Base-by-base conservation (phyloP, 176 grass and related monocot species). In the Pontederia crassipes region DNA sequence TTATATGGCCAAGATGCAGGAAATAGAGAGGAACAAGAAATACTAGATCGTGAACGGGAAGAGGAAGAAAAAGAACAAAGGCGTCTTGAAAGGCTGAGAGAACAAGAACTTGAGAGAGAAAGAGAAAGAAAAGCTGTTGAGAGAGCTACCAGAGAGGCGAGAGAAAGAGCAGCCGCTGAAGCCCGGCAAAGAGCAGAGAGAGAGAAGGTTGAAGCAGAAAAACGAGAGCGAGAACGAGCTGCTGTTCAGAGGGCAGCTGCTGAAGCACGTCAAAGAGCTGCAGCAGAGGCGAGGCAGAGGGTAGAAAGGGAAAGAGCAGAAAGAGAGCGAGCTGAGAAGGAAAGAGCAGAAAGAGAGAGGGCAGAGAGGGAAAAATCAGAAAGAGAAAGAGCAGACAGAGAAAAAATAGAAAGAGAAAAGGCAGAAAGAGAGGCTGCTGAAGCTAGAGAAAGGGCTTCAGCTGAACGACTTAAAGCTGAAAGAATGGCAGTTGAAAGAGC, bases 341-440 rank as follows among this genome's bases (percentile, higher is more conserved):
- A 61, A 35, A 61, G 20, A 61, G 58, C 58, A 12, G 58, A 3
- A 14, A 29, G 13, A 8, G 58, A 61, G 32, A 40, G 32, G 32
- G 32, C 32, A 45, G 58, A 26, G 28, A 78, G 66, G 61, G 75
- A 71, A 54, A 78, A 65, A 78, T 57, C 75, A 10, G 46, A 57
- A 45, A 64, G 20, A 47, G 75, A 71, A 40, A 40, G 32, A 40
- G 32, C 32, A 52, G 58, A 65, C 45, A 78, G 3, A 46, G 45
- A 70, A 49, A 78, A 29, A 46, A 54, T 81, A 69, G 84, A 95
- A 79, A 85, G 85, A 72, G 81, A 75, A 58, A 81, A 84, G 59
- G 85, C 85, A 40, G 75, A 80, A 61, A 95, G 78, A 81, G 89
- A 69, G 79, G 83, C 87, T 35, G 83, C 83, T 73, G 85, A 95